These are phyloP conservation scores for Phylloporus gajari DNA, from an alignment of 1,284 basidiomycete species.

Conservation along the genomic window DNA sequence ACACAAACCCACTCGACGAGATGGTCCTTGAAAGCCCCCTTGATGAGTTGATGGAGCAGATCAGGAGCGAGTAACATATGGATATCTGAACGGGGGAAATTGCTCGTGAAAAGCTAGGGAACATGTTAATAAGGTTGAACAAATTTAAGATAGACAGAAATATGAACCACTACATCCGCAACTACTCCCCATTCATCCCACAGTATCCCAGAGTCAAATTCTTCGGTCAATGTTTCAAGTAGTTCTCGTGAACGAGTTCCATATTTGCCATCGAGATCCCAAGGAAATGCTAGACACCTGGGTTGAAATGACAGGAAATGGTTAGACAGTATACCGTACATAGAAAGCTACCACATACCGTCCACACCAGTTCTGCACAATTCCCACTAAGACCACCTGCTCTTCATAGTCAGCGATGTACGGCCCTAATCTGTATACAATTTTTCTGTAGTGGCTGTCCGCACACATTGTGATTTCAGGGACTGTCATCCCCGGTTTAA, in stretches of 20 bases:
- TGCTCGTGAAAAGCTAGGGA: slow-evolving; percentile 16
- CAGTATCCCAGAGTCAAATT: neutral
- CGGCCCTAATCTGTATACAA: neutral
- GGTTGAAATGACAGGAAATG: too few relatives aligned
- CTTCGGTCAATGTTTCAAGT: neutral
- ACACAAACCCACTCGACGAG: slow-evolving; percentile 11
- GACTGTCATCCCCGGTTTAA: neutral
- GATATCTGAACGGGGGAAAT: slow-evolving; percentile 14
- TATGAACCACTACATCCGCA: neutral
- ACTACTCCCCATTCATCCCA: neutral
- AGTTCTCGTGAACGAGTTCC: too few relatives aligned
- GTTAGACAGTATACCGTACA: too few relatives aligned
- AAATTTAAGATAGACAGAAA: neutral
- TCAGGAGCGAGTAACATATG: slow-evolving; percentile 4
- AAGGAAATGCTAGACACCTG: neutral
- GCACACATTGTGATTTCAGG: neutral
- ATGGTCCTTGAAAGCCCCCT: slow-evolving; percentile 13
- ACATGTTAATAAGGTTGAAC: neutral
- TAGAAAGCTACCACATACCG: too few relatives aligned
- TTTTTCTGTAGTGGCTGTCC: neutral
- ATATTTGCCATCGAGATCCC: neutral
- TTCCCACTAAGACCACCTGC: slow-evolving; percentile 12
- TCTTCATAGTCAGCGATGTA: slow-evolving; percentile 25
- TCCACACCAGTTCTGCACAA: slow-evolving; percentile 3
- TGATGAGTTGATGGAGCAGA: slow-evolving; percentile 16